Conservation (phyloP, 2,329 filamentous ascomycete species). For the Fusarium irregulare region DNA sequence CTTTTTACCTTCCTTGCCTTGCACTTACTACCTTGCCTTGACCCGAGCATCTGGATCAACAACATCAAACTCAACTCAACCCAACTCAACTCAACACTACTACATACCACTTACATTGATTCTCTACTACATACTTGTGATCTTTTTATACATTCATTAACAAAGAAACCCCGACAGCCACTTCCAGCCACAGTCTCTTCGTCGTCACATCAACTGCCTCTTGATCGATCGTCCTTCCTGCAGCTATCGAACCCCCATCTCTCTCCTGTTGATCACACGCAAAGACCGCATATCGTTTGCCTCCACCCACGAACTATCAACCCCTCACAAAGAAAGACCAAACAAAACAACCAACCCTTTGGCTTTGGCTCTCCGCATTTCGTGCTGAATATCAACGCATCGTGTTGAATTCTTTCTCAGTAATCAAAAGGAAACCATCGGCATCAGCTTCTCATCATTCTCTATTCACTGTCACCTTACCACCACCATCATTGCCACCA, state of each 20-base stretch:
- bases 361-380: conserved; percentile 26
- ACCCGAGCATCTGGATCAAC: conserved; percentile 48
- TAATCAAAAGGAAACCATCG: conserved; percentile 12
- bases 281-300: conserved; percentile 37
- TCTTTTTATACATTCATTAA: not conserved
- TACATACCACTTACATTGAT: not conserved
- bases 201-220: conserved; percentile 8
- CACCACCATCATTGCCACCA: conserved; percentile 18
- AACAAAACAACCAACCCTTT: conserved; percentile 4
- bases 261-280: conserved; percentile 41
- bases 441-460: conserved; percentile 18
- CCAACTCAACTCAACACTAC: not conserved
- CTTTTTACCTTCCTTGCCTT: conserved; percentile 18
- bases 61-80: conserved; percentile 19
- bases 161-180: conserved; percentile 1
- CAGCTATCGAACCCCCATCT: conserved; percentile 30
- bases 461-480: conserved; percentile 4
- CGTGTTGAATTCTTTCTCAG: conserved; percentile 12
- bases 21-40: conserved; percentile 12
- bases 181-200: conserved; percentile 3
- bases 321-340: conserved; percentile 32
- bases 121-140: not conserved
- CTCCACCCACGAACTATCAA: conserved; percentile 38
- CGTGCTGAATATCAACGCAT: conserved; percentile 15
- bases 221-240: conserved; percentile 21